These are phyloP conservation scores for Diaporthe helianthi DNA, from an alignment of 2,329 filamentous ascomycete genomes.

Conservation along the genomic window DNA sequence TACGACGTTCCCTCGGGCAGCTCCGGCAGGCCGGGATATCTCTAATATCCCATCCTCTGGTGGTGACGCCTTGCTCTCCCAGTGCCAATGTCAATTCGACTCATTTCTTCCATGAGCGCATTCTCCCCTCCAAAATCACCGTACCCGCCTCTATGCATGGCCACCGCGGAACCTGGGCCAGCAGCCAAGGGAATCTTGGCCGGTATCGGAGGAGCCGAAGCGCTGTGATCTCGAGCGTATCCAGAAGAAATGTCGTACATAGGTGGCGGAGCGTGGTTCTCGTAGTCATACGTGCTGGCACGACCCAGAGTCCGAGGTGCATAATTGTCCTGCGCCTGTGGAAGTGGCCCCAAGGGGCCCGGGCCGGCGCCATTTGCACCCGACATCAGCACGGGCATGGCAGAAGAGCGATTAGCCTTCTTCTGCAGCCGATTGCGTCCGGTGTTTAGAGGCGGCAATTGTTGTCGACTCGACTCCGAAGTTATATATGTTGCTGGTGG, in stretches of 20 bases:
- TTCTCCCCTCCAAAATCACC: conserved; percentile 51
- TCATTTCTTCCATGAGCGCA: conserved; percentile 75
- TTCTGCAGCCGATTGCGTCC: conserved; percentile 71
- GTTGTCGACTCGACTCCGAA: conserved; percentile 39
- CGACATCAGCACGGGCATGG: conserved; percentile 46
- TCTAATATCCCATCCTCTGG: conserved; percentile 34
- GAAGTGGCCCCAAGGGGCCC: conserved; percentile 60
- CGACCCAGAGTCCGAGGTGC: conserved; percentile 53
- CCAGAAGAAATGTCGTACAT: conserved; percentile 42
- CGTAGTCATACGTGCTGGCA: conserved; percentile 61
- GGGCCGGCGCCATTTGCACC: conserved; percentile 45
- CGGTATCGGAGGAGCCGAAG: conserved; percentile 65
- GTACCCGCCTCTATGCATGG: conserved; percentile 37
- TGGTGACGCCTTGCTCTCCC: conserved; percentile 61
- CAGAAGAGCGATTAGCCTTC: conserved; percentile 58
- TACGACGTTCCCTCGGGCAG: not conserved
- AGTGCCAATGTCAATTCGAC: conserved; percentile 69
- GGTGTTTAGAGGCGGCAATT: conserved; percentile 45
- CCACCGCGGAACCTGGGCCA: conserved; percentile 51
- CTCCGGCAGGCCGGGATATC: not conserved
- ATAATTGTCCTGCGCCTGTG: conserved; percentile 58
- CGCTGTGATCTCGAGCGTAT: conserved; percentile 42
- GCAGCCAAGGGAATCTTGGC: conserved; percentile 70
- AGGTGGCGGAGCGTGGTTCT: conserved; percentile 55
- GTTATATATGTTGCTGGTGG: conserved; percentile 40